A percentile compares a stretch with the other conserved stretches of the same genome.
Evolutionary conservation across 495 filamentous ascomycete species (phyloP).

Genomic region (Lasiosphaeriaceae sp.): DNA sequence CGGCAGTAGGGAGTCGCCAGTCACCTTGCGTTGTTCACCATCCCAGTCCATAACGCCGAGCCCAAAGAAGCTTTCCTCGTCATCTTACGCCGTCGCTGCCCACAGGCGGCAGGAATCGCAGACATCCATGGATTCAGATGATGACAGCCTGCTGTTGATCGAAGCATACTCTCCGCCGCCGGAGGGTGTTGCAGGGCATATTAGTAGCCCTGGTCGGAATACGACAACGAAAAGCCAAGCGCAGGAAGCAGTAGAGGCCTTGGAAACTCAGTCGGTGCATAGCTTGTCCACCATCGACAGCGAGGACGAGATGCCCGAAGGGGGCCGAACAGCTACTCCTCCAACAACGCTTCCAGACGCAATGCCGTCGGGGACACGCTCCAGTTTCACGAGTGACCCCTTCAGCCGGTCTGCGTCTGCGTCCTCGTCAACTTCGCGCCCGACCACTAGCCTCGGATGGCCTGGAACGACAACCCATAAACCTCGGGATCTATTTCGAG

Average conservation of each 20-base stretch:
- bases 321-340: constrained; percentile 2
- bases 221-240: constrained; percentile 10
- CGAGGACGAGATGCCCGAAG: constrained; percentile 36
- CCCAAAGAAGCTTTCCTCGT: constrained; percentile 8
- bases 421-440: background rate
- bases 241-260: constrained; percentile 1
- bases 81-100: background rate
- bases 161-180: constrained; percentile 16
- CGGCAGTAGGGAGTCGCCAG: background rate
- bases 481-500: constrained; percentile 10
- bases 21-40: background rate
- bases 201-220: constrained; percentile 25
- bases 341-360: background rate
- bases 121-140: constrained; percentile 31
- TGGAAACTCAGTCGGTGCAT: constrained; percentile 22
- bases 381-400: background rate
- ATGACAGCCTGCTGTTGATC: constrained; percentile 27
- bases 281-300: constrained; percentile 44
- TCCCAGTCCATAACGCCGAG: constrained; percentile 19
- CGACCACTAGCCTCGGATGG: constrained; percentile 4
- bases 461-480: constrained; percentile 3
- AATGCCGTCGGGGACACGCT: background rate
- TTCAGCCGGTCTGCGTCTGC: background rate
- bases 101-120: constrained; percentile 30
- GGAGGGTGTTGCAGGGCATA: constrained; percentile 5